phyloP scores from a whole-genome alignment of 2,329 filamentous ascomycete species.

The Chalaropsis thielavioides region DNA sequence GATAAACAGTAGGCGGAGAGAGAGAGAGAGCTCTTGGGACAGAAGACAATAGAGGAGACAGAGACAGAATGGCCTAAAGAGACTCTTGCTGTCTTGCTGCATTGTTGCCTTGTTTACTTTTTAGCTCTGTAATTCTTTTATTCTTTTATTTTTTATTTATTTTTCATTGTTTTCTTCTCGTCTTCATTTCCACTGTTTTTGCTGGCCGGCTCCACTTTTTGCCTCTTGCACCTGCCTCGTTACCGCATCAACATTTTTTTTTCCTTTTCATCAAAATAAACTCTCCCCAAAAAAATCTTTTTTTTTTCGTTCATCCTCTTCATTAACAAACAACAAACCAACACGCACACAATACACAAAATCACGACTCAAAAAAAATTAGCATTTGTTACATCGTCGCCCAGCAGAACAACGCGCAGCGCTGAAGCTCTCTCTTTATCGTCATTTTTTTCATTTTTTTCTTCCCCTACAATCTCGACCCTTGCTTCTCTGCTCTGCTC shows the following conservation, averaged over 20 bases:
- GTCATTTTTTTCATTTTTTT: not conserved
- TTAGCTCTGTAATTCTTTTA: too few species aligned
- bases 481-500: not conserved
- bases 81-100: too few species aligned
- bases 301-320: slow-evolving; percentile 15
- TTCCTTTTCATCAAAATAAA: slow-evolving; percentile 16
- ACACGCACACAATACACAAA: not conserved
- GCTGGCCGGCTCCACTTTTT: not conserved
- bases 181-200: not conserved
- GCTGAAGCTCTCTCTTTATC: too few species aligned
- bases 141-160: not conserved
- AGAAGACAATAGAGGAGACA: too few species aligned
- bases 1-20: not conserved
- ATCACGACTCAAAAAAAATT: not conserved
- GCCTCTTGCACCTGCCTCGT: slow-evolving; percentile 10
- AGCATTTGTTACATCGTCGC: too few species aligned
- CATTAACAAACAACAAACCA: not conserved
- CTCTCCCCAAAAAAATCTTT: slow-evolving; percentile 11
- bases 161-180: not conserved
- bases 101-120: too few species aligned
- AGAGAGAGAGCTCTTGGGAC: not conserved
- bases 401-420: too few species aligned
- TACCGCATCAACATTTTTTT: slow-evolving; percentile 19
- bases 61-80: too few species aligned
- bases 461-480: not conserved